These are phyloP conservation scores for Diaporthe batatas DNA, from an alignment of 2,329 filamentous ascomycete genomes.

Conservation along the genomic window DNA sequence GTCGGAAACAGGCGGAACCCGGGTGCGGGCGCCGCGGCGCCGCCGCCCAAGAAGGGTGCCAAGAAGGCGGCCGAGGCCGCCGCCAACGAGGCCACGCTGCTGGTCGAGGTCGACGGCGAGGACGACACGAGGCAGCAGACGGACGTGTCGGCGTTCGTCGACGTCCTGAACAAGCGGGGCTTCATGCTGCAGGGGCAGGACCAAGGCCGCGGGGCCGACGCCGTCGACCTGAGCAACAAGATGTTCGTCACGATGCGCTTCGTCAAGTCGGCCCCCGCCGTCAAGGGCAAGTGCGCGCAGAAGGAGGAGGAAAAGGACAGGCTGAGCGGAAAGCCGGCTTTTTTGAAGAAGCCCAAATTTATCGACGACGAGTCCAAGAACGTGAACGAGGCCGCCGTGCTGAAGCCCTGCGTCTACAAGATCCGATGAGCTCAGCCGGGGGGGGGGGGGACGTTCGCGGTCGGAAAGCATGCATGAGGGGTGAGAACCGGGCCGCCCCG, in stretches of 20 bases:
- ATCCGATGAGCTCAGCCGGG: constrained; percentile 68
- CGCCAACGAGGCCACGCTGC: constrained; percentile 68
- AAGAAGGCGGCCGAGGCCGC: constrained; percentile 61
- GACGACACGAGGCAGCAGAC: constrained; percentile 78
- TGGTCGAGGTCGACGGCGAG: constrained; percentile 78
- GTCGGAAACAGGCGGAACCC: constrained; percentile 76
- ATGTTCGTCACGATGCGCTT: constrained; percentile 99
- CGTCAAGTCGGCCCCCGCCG: constrained; percentile 82
- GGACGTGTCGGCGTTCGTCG: constrained; percentile 88
- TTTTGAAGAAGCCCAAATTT: constrained; percentile 65
- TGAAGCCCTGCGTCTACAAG: constrained; percentile 98
- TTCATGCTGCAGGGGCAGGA: constrained; percentile 83
- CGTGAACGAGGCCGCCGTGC: constrained; percentile 72
- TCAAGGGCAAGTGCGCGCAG: constrained; percentile 80
- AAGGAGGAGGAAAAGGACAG: constrained; percentile 63
- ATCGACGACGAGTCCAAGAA: constrained; percentile 72
- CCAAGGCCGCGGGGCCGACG: constrained; percentile 69
- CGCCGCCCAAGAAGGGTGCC: constrained; percentile 59
- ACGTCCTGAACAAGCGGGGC: constrained; percentile 82
- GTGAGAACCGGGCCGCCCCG: neutral
- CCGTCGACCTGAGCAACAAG: constrained; percentile 88
- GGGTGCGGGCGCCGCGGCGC: constrained; percentile 43
- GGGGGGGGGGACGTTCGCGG: neutral
- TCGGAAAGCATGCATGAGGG: neutral
- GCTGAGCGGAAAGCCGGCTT: constrained; percentile 42